Conservation (phyloP, 306 rosid species). For the Rosa chinensis region DNA sequence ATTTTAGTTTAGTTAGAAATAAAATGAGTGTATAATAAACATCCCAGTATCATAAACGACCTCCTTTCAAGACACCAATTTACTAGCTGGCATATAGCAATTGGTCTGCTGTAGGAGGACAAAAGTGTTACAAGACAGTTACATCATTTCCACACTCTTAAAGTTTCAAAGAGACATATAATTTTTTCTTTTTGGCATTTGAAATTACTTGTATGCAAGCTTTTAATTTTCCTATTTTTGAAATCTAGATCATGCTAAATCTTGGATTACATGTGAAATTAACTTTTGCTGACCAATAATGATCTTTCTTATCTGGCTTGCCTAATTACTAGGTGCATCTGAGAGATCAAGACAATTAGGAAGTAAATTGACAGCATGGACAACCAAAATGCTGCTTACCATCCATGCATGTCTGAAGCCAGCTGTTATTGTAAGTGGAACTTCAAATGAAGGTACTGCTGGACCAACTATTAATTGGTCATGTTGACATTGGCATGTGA, state of each 20-base stretch:
- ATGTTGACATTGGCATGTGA: constrained; percentile 49
- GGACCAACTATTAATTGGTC: constrained; percentile 43
- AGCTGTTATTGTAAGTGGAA: constrained; percentile 42
- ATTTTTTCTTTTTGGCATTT: too few species aligned
- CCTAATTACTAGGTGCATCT: neutral
- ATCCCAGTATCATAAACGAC: too few species aligned
- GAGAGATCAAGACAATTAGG: neutral
- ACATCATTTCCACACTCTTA: neutral
- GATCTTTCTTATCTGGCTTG: neutral
- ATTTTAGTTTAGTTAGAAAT: too few species aligned
- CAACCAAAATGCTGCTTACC: constrained; percentile 26
- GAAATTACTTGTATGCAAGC: neutral
- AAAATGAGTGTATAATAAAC: too few species aligned
- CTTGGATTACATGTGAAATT: neutral
- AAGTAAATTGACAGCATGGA: constrained; percentile 28
- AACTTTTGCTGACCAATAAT: neutral
- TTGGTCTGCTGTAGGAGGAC: neutral
- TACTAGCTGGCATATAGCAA: neutral
- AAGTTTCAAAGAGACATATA: too few species aligned
- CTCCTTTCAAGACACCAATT: too few species aligned
- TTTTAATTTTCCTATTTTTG: neutral
- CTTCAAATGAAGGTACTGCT: constrained; percentile 45
- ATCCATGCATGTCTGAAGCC: constrained; percentile 29
- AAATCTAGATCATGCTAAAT: neutral
- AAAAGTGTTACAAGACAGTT: neutral